Evolutionary conservation across 495 filamentous ascomycete genomes (phyloP).

Genomic region (Penicillium cosmopolitanum): DNA sequence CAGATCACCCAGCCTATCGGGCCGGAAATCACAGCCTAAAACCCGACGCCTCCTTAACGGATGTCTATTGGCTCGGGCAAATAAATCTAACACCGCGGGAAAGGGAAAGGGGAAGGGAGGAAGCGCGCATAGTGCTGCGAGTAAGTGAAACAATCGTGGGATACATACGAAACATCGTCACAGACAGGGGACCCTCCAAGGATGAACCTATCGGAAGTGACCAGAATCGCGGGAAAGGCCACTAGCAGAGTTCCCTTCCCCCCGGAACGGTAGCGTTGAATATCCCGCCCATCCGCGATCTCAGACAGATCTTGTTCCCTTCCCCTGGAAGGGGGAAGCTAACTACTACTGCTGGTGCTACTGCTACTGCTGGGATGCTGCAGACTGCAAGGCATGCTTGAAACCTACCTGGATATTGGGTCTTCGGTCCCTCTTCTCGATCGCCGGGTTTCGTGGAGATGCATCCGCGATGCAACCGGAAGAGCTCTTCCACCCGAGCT

Average conservation of each 20-base stretch:
- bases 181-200: not conserved
- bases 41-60: not conserved
- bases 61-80: not conserved
- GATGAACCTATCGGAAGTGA: constrained; percentile 1
- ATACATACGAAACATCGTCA: constrained; percentile 11
- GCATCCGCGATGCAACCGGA: constrained; percentile 26
- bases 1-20: constrained; percentile 1
- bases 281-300: not conserved
- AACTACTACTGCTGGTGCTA: not conserved
- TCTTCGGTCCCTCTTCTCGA: constrained; percentile 13
- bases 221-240: not conserved
- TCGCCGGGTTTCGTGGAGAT: constrained; percentile 11
- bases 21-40: not conserved
- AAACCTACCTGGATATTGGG: constrained; percentile 32
- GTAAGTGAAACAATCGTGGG: not conserved
- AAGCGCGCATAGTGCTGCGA: not conserved
- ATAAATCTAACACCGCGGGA: not conserved
- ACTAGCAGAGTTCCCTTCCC: not conserved
- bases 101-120: not conserved
- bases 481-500: constrained; percentile 17
- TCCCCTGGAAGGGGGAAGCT: not conserved
- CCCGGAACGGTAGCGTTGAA: not conserved
- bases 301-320: not conserved
- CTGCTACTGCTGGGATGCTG: constrained; percentile 3
- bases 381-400: constrained; percentile 35